Base-by-base conservation (phyloP, 352 stramenopile genomes). In the Globisporangium perplexum region DNA sequence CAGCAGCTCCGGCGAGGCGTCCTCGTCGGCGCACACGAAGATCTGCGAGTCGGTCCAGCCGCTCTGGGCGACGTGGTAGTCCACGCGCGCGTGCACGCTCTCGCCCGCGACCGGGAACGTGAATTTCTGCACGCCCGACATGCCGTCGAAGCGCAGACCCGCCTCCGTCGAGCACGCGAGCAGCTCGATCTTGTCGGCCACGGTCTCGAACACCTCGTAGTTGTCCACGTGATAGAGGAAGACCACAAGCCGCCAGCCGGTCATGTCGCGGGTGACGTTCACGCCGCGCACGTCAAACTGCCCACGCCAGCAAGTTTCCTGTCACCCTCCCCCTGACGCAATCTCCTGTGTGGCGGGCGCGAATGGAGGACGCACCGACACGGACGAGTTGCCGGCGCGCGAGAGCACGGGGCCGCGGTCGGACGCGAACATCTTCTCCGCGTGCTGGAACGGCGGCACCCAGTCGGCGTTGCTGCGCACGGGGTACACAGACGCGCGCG, bases 341-440 rank as follows among this genome's bases (percentile, higher is more conserved):
- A n/a, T n/a, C n/a, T n/a, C n/a, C n/a, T n/a, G n/a, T n/a, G n/a
- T n/a, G n/a, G n/a, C n/a, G n/a, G n/a, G n/a, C n/a, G n/a, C n/a
- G n/a, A n/a, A n/a, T n/a, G n/a, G n/a, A n/a, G n/a, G n/a, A 62
- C 64, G 47, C 67, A 87, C 76, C 48, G 71, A 71, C 61, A 93
- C 65, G 1, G 66, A 81, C 12, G 83, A 88, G 51, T 89, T 77
- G 47, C 83, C 83, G 0, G 51, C 50, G 56, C 72, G 71, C 39
- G 77, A 76, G 41, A 94, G 66, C 22, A 94, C 63, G 0, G 83
- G 83, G 0, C 83, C 83, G 7, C 81, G 55, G 54, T 94, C 59
- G 6, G 71, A 86, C 18, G 78, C 83, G 60, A 94, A 94, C 48
- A 94, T 77, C 65, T 94, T 94, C 63, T 94, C 83, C 8, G 83